Evolutionary conservation across 768 basidiomycete genomes (phyloP).

Genomic region (Amanita polypyramis): DNA sequence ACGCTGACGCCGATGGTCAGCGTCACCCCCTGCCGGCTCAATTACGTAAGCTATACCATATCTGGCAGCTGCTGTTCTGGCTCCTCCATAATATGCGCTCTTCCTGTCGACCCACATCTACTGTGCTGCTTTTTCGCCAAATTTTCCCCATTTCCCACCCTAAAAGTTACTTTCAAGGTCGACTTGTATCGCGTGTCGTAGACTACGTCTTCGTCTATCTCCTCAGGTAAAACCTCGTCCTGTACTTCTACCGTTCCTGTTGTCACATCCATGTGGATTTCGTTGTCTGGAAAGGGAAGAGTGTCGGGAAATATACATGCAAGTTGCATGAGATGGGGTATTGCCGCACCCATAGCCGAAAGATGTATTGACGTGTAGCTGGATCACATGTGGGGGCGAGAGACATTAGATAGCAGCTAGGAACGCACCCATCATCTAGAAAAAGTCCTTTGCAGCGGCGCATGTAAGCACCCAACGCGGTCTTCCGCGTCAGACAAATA

Average conservation of each 20-base stretch:
- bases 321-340: constrained; percentile 68
- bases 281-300: constrained; percentile 54
- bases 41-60: background rate
- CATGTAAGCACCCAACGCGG: constrained; percentile 61
- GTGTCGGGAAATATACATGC: constrained; percentile 61
- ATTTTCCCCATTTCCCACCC: constrained; percentile 40
- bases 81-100: constrained; percentile 15
- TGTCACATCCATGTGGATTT: constrained; percentile 48
- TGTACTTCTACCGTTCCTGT: constrained; percentile 67
- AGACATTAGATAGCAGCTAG: background rate
- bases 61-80: constrained; percentile 19
- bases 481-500: constrained; percentile 74
- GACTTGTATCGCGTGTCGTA: constrained; percentile 67
- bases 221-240: constrained; percentile 72
- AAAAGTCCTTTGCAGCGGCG: constrained; percentile 66
- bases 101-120: background rate
- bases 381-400: constrained; percentile 3
- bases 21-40: background rate
- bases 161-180: constrained; percentile 48
- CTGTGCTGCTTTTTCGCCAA: constrained; percentile 9
- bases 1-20: background rate
- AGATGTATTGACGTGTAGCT: constrained; percentile 70
- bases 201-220: constrained; percentile 58
- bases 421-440: constrained; percentile 59
- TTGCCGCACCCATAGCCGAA: constrained; percentile 83